Conservation (phyloP, 2,329 filamentous ascomycete genomes). For the Epichloe hybrida region DNA sequence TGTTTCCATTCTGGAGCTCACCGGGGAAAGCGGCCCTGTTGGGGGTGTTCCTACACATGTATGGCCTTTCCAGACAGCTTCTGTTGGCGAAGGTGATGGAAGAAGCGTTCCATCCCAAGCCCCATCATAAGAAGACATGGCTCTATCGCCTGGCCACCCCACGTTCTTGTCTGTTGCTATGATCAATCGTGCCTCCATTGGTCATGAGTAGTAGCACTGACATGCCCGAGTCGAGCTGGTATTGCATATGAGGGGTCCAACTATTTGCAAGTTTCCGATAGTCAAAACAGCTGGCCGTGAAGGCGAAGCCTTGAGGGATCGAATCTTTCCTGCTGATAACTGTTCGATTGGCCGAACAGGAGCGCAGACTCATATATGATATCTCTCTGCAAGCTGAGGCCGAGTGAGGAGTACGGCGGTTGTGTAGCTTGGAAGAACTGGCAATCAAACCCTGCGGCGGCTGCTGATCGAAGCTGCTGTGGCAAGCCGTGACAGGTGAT, state of each 20-base stretch:
- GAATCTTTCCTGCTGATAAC: neutral
- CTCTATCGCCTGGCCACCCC: conserved; percentile 32
- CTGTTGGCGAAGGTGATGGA: conserved; percentile 20
- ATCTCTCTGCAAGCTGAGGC: conserved; percentile 4
- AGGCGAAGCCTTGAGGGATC: neutral
- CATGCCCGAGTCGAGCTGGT: conserved; percentile 18
- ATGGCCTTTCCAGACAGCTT: conserved; percentile 16
- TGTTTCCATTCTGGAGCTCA: conserved; percentile 36
- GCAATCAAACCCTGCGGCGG: conserved; percentile 11
- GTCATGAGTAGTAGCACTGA: conserved; percentile 27
- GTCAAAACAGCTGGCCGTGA: neutral
- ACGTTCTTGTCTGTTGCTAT: conserved; percentile 28
- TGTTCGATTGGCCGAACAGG: neutral
- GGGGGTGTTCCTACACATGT: conserved; percentile 19
- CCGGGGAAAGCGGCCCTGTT: conserved; percentile 38
- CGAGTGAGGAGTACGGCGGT: neutral
- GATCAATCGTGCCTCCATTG: conserved; percentile 33
- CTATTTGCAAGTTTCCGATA: neutral
- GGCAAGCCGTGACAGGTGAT: conserved; percentile 13
- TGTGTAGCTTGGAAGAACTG: neutral
- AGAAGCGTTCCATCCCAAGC: conserved; percentile 14
- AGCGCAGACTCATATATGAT: neutral
- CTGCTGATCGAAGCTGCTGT: conserved; percentile 14
- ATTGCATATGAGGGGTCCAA: neutral
- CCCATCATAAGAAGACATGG: conserved; percentile 30